Conservation (phyloP, 768 basidiomycete genomes). For the Cystobasidium ongulense region DNA sequence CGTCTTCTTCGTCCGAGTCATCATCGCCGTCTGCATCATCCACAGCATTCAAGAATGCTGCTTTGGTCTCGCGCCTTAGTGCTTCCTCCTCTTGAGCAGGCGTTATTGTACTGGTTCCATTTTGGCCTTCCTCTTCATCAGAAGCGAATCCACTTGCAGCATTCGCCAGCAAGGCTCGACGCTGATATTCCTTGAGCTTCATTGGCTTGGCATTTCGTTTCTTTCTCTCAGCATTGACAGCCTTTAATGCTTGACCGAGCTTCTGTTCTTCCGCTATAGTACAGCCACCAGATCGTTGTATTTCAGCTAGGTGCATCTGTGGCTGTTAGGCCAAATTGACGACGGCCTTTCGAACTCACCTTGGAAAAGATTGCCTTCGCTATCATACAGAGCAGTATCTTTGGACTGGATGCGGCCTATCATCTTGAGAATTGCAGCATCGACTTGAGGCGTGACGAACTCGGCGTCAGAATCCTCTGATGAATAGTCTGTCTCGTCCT, state of each 20-base stretch:
- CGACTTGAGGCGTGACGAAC: constrained; percentile 83
- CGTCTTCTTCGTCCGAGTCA: constrained; percentile 56
- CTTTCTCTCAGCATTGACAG: constrained; percentile 10
- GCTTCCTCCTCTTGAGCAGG: constrained; percentile 68
- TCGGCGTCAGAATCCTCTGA: constrained; percentile 86
- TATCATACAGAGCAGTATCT: constrained; percentile 77
- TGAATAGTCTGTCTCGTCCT: constrained; percentile 59
- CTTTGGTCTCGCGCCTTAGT: constrained; percentile 71
- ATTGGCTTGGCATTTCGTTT: constrained; percentile 41
- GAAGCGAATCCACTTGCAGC: constrained; percentile 32
- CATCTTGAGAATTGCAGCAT: constrained; percentile 86
- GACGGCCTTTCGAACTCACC: constrained; percentile 49
- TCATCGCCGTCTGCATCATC: constrained; percentile 53
- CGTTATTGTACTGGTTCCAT: constrained; percentile 48
- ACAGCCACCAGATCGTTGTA: neutral
- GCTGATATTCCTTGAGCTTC: constrained; percentile 47
- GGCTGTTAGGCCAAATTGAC: neutral
- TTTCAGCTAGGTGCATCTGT: neutral
- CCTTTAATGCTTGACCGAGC: constrained; percentile 39
- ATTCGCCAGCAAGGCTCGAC: constrained; percentile 44
- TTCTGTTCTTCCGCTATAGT: constrained; percentile 60
- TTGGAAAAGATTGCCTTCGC: constrained; percentile 63
- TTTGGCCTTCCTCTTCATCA: constrained; percentile 34
- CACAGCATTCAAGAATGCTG: constrained; percentile 57
- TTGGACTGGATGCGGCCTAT: constrained; percentile 71